Evolutionary conservation across 1,284 basidiomycete species (phyloP).

Genomic region (Lignosus rhinocerotis): DNA sequence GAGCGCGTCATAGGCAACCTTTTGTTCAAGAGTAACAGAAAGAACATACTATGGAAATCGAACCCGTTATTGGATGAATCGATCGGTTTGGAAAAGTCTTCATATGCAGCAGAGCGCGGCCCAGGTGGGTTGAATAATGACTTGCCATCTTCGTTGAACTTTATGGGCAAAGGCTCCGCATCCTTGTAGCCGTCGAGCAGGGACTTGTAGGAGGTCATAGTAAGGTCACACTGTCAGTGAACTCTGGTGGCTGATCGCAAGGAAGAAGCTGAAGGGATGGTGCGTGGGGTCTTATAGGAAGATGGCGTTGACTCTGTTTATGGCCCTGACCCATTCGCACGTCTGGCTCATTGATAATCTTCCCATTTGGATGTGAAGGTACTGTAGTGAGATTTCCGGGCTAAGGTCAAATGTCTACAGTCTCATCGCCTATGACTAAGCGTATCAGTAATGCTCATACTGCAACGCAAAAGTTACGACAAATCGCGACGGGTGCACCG

Average conservation of each 20-base stretch:
- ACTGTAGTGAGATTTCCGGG: no score
- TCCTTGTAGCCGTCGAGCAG: conserved; percentile 49
- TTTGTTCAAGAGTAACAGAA: neutral
- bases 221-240: neutral
- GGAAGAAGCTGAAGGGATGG: neutral
- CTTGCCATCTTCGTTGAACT: conserved; percentile 57
- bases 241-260: neutral
- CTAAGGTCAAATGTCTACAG: neutral
- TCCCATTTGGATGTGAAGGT: no score
- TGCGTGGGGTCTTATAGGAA: neutral
- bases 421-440: neutral
- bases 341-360: no score
- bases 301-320: neutral
- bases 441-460: neutral
- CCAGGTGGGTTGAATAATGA: conserved; percentile 52
- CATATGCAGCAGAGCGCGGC: conserved; percentile 49
- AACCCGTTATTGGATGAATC: conserved; percentile 56
- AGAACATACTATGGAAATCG: conserved; percentile 63
- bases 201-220: conserved; percentile 31
- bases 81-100: conserved; percentile 55
- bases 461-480: neutral
- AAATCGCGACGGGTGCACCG: neutral
- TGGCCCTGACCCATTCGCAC: no score
- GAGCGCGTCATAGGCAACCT: neutral
- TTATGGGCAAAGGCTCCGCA: conserved; percentile 49